phyloP scores from a whole-genome alignment of 139 green algal genomes.

The Marvania coccoides region DNA sequence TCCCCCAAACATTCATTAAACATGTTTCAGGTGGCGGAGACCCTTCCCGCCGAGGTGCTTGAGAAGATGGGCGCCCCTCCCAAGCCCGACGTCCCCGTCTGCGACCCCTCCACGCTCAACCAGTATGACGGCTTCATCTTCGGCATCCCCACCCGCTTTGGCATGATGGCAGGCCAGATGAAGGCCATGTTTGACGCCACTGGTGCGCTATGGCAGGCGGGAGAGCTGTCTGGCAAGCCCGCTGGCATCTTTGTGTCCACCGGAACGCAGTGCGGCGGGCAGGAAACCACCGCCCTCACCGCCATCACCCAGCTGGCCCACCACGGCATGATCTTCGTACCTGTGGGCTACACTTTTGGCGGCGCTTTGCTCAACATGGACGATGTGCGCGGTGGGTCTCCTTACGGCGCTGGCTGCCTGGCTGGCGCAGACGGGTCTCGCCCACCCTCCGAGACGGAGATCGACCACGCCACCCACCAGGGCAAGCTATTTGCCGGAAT shows the following conservation, averaged over 20 bases:
- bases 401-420: constrained; percentile 59
- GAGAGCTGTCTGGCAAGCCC: constrained; percentile 39
- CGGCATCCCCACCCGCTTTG: constrained; percentile 34
- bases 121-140: constrained; percentile 49
- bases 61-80: constrained; percentile 47
- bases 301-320: constrained; percentile 42
- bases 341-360: constrained; percentile 27
- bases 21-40: constrained; percentile 26
- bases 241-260: constrained; percentile 29
- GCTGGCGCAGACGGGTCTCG: constrained; percentile 50
- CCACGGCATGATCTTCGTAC: constrained; percentile 32
- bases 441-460: constrained; percentile 56
- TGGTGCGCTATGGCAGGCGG: constrained; percentile 39
- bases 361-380: constrained; percentile 17
- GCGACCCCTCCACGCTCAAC: constrained; percentile 20
- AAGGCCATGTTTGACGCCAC: constrained; percentile 54
- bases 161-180: constrained; percentile 10
- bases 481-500: constrained; percentile 37
- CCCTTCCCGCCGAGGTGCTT: constrained; percentile 35
- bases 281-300: constrained; percentile 37
- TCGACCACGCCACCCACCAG: constrained; percentile 50
- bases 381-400: constrained; percentile 52
- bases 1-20: too few relatives aligned
- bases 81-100: constrained; percentile 42
- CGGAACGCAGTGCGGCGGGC: constrained; percentile 40